Percentiles rank a stretch among this genome's conserved stretches.
phyloP scores from a whole-genome alignment of 2,329 filamentous ascomycete species.

The Monilinia fructicola region DNA sequence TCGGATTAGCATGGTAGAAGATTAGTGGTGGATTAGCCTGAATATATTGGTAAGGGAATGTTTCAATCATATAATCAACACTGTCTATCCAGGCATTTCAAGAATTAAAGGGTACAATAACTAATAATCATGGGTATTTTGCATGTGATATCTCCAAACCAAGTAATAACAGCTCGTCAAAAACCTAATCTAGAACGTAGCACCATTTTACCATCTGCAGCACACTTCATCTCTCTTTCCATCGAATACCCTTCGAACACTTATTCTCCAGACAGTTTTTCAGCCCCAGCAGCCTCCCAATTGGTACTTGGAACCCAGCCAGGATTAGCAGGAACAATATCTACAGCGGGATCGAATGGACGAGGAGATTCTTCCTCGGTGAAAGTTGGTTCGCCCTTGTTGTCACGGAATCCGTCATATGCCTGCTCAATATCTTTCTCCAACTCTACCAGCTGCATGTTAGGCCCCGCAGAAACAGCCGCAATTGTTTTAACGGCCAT shows the following conservation, averaged over 20 bases:
- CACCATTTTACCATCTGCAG: too few species aligned
- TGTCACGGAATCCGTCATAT: not conserved
- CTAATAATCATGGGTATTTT: not conserved
- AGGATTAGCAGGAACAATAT: slow-evolving; percentile 4
- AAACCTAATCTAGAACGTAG: too few species aligned
- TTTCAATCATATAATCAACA: too few species aligned
- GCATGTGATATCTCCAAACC: not conserved
- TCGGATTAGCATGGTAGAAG: too few species aligned
- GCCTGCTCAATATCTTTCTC: not conserved
- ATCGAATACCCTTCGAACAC: not conserved
- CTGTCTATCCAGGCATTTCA: not conserved
- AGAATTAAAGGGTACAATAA: not conserved
- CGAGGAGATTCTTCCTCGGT: not conserved
- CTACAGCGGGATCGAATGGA: slow-evolving; percentile 1
- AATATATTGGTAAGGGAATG: too few species aligned
- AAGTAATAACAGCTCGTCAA: not conserved
- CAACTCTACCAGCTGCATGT: not conserved
- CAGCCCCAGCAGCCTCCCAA: not conserved
- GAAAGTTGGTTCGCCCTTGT: not conserved
- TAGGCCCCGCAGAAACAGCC: not conserved
- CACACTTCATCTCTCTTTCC: not conserved
- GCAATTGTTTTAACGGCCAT: not conserved
- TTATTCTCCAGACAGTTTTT: too few species aligned
- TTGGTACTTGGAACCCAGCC: not conserved
- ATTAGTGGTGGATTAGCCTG: too few species aligned